These are phyloP conservation scores for Arctostaphylos glauca DNA, from an alignment of 148 eudicot species.

Conservation along the genomic window DNA sequence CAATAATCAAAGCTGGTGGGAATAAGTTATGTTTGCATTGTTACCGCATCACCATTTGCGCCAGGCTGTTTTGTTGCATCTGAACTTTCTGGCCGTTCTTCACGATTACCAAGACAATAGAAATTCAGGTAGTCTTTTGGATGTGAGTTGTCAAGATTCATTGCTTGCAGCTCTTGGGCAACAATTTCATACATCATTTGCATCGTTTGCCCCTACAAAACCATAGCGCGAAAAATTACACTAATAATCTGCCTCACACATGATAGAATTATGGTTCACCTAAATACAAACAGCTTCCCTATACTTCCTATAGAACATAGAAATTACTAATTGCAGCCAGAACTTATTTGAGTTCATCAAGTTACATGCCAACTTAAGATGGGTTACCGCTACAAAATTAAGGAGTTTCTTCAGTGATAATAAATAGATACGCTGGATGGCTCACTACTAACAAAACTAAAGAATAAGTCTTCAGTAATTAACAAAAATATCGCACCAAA, in stretches of 20 bases:
- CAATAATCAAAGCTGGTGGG: background rate
- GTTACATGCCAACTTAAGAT: background rate
- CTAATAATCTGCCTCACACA: background rate
- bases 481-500: background rate
- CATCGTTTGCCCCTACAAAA: conserved; percentile 52
- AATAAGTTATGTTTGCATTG: background rate
- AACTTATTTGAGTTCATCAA: background rate
- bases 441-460: background rate
- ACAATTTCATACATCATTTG: conserved; percentile 68
- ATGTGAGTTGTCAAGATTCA: conserved; percentile 45
- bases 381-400: background rate
- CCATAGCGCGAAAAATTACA: background rate
- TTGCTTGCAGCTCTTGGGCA: conserved; percentile 62
- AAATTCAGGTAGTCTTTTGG: conserved; percentile 82
- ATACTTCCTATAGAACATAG: background rate
- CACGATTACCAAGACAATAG: conserved; percentile 92
- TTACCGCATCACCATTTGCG: conserved; percentile 46
- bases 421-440: background rate
- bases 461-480: background rate
- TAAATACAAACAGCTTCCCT: background rate
- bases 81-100: conserved; percentile 33
- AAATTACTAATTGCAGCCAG: background rate
- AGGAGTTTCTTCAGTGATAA: background rate
- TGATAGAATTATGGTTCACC: background rate
- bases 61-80: conserved; percentile 22